Evolutionary conservation across 1,284 basidiomycete genomes (phyloP).

Genomic region (Sporisorium graminicola): DNA sequence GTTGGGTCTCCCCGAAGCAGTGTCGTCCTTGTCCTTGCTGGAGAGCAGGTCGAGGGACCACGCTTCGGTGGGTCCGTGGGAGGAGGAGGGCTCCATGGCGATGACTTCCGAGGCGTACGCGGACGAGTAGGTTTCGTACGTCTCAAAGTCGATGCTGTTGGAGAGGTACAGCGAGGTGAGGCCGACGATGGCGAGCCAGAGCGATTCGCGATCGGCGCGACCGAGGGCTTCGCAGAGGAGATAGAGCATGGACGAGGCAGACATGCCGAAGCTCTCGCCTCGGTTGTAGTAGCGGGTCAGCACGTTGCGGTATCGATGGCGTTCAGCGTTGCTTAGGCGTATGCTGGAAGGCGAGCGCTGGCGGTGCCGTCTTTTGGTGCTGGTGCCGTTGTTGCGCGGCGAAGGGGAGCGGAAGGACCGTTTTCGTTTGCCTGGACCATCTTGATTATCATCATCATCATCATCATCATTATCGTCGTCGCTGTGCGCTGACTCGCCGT

Average conservation of each 20-base stretch:
- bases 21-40: neutral
- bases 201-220: constrained; percentile 89
- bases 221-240: constrained; percentile 88
- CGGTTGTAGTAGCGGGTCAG: constrained; percentile 78
- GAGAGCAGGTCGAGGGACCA: constrained; percentile 46
- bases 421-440: constrained; percentile 34
- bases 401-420: constrained; percentile 16
- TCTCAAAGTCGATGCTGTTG: constrained; percentile 85
- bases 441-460: constrained; percentile 22
- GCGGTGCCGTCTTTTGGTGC: constrained; percentile 14
- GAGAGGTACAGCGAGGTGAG: constrained; percentile 92
- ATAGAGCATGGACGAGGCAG: constrained; percentile 88
- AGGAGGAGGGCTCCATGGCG: constrained; percentile 45
- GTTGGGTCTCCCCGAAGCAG: neutral
- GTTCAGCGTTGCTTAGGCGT: constrained; percentile 39
- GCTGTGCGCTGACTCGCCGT: constrained; percentile 21
- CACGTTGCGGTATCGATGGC: constrained; percentile 56
- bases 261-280: constrained; percentile 90
- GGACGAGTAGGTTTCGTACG: constrained; percentile 76
- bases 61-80: constrained; percentile 8
- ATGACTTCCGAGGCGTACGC: constrained; percentile 61
- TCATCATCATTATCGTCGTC: constrained; percentile 51
- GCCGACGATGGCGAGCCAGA: constrained; percentile 94
- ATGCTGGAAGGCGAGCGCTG: constrained; percentile 5
- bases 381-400: neutral